A percentile compares a stretch with the other conserved stretches of the same genome.
phyloP scores from a whole-genome alignment of 2,329 filamentous ascomycete genomes.

The Tolypocladium ovalisporum region DNA sequence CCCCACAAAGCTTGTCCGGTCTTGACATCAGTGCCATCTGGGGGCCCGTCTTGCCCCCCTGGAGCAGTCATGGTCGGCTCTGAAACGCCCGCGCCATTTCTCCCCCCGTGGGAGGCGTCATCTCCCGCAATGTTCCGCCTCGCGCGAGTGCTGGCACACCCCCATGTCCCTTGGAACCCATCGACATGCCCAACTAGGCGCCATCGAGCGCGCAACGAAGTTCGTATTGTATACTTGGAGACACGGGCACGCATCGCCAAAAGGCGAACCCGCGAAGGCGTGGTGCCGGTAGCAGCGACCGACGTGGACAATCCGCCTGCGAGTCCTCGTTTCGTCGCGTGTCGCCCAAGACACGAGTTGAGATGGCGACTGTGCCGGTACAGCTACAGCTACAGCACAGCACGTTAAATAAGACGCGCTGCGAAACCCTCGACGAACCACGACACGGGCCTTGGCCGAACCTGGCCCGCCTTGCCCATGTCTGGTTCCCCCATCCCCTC shows the following conservation, averaged over 20 bases:
- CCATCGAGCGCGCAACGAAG: not conserved
- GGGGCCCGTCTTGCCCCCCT: conserved; percentile 9
- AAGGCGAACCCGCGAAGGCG: not conserved
- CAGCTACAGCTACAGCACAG: too few species aligned
- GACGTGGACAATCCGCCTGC: not conserved
- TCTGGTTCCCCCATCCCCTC: not conserved
- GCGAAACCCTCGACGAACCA: not conserved
- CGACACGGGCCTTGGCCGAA: not conserved
- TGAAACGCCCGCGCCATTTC: conserved; percentile 23
- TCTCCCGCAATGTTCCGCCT: conserved; percentile 6
- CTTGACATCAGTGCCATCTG: not conserved
- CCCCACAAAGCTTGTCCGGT: conserved; percentile 24
- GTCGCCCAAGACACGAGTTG: not conserved
- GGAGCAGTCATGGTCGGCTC: conserved; percentile 18
- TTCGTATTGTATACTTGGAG: not conserved
- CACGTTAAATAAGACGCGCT: not conserved
- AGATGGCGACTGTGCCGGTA: not conserved
- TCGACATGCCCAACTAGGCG: not conserved
- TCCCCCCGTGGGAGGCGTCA: conserved; percentile 12
- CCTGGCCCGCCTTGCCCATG: not conserved
- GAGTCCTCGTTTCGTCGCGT: not conserved
- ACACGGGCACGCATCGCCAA: not conserved
- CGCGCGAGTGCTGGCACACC: not conserved
- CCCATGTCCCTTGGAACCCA: not conserved
- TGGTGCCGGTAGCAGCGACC: not conserved